Conservation (phyloP, 306 rosid genomes). For the Vigna hirtella region DNA sequence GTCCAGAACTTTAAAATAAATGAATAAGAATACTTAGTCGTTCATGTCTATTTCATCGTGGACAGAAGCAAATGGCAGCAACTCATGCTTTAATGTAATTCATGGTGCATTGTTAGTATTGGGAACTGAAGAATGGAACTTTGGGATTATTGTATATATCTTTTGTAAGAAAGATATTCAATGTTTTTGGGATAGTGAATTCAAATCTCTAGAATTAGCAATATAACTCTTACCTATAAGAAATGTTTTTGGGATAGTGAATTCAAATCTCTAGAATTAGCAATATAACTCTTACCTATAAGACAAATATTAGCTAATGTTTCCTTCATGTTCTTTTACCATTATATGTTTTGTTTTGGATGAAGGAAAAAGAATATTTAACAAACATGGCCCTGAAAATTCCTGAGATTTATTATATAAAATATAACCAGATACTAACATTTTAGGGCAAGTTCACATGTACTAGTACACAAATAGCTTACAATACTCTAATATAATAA, state of each 20-base stretch:
- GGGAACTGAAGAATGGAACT: not conserved
- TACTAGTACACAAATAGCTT: not conserved
- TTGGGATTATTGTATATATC: not conserved
- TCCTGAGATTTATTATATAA: not conserved
- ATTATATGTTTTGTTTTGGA: constrained; percentile 5
- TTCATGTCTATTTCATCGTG: constrained; percentile 6
- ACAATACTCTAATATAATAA: constrained; percentile 21
- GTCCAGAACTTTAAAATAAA: constrained; percentile 1
- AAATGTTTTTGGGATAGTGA: constrained; percentile 23
- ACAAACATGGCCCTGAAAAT: not conserved
- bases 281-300: not conserved
- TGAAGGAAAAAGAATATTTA: constrained; percentile 16
- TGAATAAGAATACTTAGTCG: not conserved
- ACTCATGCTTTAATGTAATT: not conserved
- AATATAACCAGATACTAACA: not conserved
- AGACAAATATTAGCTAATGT: constrained; percentile 21
- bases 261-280: constrained; percentile 22
- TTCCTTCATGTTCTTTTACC: constrained; percentile 9
- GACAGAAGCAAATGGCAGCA: not conserved
- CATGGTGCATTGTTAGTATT: not conserved
- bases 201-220: constrained; percentile 18
- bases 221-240: constrained; percentile 2
- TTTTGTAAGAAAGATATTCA: constrained; percentile 1
- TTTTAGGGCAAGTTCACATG: not conserved
- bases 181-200: constrained; percentile 25